These are phyloP conservation scores for Corrigiola litoralis DNA, from an alignment of 179 eudicot genomes.

Conservation along the genomic window DNA sequence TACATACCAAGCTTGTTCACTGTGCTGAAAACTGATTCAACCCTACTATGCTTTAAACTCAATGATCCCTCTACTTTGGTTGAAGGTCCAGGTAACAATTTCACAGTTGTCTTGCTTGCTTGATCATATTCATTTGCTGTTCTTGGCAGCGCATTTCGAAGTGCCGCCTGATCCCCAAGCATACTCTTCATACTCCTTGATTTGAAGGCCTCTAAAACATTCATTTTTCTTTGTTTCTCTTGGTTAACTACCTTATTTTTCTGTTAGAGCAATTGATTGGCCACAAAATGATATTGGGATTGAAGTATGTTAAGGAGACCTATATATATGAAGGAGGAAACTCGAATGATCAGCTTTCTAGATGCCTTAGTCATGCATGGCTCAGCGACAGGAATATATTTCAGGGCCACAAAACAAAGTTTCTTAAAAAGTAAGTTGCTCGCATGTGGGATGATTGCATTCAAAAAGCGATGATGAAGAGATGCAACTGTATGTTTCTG, in stretches of 20 bases:
- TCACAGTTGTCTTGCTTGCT: slow-evolving; percentile 11
- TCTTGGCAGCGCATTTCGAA: slow-evolving; percentile 20
- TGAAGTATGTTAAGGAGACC: background rate
- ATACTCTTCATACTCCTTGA: slow-evolving; percentile 25
- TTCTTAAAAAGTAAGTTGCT: slow-evolving; percentile 15
- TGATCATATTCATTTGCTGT: slow-evolving; percentile 12
- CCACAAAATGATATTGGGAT: background rate
- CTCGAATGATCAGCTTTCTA: background rate
- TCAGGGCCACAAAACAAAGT: slow-evolving; percentile 3
- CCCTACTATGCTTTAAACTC: too few species aligned
- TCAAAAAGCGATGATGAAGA: background rate
- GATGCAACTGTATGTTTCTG: background rate
- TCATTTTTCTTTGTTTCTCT: too few species aligned
- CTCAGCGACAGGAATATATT: slow-evolving; percentile 5
- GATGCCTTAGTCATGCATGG: slow-evolving; percentile 7
- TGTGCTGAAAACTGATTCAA: slow-evolving; percentile 15
- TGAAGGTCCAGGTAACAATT: slow-evolving; percentile 17
- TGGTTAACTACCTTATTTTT: too few species aligned
- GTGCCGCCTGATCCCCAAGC: slow-evolving; percentile 20
- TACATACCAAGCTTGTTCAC: slow-evolving; percentile 28
- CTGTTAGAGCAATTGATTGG: background rate
- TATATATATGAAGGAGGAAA: slow-evolving; percentile 1
- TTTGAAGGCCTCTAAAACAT: slow-evolving; percentile 24
- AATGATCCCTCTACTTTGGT: too few species aligned
- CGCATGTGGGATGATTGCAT: slow-evolving; percentile 14